These are phyloP conservation scores for Dictyostelium citrinum DNA, from an alignment of 78 protist genomes.

Conservation along the genomic window DNA sequence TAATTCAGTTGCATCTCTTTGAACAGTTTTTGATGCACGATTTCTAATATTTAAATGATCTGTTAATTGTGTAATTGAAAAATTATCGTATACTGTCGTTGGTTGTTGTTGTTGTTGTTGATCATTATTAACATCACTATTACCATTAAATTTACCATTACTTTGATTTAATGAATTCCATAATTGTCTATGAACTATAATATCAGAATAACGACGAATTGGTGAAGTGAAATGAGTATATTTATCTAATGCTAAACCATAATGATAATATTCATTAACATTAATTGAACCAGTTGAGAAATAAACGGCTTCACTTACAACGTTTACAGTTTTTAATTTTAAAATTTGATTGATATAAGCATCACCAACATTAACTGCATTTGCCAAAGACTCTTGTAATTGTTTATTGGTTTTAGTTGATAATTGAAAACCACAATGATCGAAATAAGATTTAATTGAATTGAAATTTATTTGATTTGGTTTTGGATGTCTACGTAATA, in stretches of 20 bases:
- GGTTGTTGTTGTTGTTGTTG: neutral
- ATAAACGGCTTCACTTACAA: constrained; percentile 42
- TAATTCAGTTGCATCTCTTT: constrained; percentile 72
- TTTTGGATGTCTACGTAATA: constrained; percentile 89
- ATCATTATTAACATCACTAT: neutral
- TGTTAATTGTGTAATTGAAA: constrained; percentile 15
- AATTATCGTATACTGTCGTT: neutral
- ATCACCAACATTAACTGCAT: constrained; percentile 12
- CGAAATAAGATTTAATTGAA: constrained; percentile 1
- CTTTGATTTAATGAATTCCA: constrained; percentile 29
- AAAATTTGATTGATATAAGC: constrained; percentile 19
- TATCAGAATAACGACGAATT: constrained; percentile 82
- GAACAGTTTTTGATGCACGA: constrained; percentile 62
- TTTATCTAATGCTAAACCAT: constrained; percentile 93
- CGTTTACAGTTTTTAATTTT: constrained; percentile 16
- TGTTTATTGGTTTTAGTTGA: neutral
- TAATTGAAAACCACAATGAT: constrained; percentile 19
- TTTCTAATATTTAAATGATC: constrained; percentile 72
- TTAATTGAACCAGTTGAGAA: constrained; percentile 47
- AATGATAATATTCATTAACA: constrained; percentile 88
- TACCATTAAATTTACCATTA: neutral
- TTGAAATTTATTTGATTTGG: constrained; percentile 57
- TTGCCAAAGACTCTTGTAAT: constrained; percentile 12
- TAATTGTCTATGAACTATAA: constrained; percentile 79
- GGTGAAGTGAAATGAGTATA: constrained; percentile 98